Percentiles rank a stretch among this genome's conserved stretches.
phyloP scores from a whole-genome alignment of 208 protist genomes.

The Acanthamoeba triangularis region DNA sequence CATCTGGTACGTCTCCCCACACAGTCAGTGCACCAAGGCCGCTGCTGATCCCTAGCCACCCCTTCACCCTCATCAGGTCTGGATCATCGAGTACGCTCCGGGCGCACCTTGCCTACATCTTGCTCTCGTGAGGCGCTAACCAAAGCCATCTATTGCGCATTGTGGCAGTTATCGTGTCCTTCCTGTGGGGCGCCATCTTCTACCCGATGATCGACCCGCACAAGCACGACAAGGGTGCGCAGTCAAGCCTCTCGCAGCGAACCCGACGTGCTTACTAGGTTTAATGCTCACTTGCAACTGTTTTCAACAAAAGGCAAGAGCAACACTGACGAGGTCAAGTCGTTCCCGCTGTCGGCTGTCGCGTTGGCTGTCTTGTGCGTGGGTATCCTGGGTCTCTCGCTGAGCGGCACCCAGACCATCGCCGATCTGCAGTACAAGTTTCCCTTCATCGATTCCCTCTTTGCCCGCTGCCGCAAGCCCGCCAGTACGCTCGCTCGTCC shows the following conservation, averaged over 20 bases:
- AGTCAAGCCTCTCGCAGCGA: background rate
- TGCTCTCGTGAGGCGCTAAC: too few species aligned
- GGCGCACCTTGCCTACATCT: background rate
- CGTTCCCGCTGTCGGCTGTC: constrained; percentile 28
- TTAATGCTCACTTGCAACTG: background rate
- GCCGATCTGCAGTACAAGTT: constrained; percentile 27
- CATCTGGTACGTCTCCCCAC: constrained; percentile 40
- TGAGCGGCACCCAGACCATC: constrained; percentile 37
- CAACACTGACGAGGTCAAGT: constrained; percentile 45
- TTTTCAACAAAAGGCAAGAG: background rate
- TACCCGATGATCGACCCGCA: constrained; percentile 63
- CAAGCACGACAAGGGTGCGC: constrained; percentile 8
- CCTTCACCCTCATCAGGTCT: background rate
- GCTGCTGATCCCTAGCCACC: background rate
- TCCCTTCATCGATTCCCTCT: constrained; percentile 8
- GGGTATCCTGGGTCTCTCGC: constrained; percentile 20
- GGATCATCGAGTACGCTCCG: constrained; percentile 12
- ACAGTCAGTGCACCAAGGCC: background rate
- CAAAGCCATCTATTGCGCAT: background rate
- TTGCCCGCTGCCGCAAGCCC: constrained; percentile 1
- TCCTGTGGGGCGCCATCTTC: constrained; percentile 41
- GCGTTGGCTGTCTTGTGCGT: constrained; percentile 13
- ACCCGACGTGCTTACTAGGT: too few species aligned
- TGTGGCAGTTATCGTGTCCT: constrained; percentile 20
- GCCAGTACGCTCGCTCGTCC: background rate